Evolutionary conservation across 306 rosid species (phyloP), one percentile per base, ranked within the genome.

Genomic region (Cucurbita maxima): DNA sequence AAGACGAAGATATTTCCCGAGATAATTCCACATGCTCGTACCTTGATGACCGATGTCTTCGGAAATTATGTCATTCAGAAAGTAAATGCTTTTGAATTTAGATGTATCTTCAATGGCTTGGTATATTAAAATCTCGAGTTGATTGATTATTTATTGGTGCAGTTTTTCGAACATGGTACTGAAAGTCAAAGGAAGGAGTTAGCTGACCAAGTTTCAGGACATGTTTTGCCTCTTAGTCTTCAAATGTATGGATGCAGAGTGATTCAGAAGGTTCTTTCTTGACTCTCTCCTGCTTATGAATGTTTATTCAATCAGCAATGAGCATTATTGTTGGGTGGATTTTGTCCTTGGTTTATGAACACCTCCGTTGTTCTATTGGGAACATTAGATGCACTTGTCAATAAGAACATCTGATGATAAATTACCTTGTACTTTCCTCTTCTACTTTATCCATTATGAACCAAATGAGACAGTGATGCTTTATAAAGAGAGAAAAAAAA

Each of bases 221-320:
- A 94, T 78, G 91, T 94, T 83, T 87, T 91, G 83, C 89, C 95
- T 62, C 92, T 94, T 58, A 94, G 99, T 85, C 92, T 94, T 79
- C 97, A 94, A 85, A 94, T 94, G 97, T 94, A 94, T 82, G 99
- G 97, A 59, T 91, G 99, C 88, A 83, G 99, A 81, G 99, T 91
- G 77, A 91, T 94, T 75, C 99, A 94, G 87, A 94, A 94, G 99
- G 99, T 94, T 75, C 81, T 79, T 64, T 79, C 69, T 34, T 66
- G 67, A 70, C 71, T 51, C 55, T 66, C 64, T 67, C 18, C 18
- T 45, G 72, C 72, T 20, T 45, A 67, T 44, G 73, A 67, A 67
- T 45, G n/a, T 67, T 67, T 22, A 67, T 44, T 67, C 73, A 67
- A 11, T 19, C 51, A 20, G 55, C 56, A 45, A 19, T 44, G 15